Evolutionary conservation across 2,329 filamentous ascomycete species (phyloP).

Genomic region (Colletotrichum sp.): DNA sequence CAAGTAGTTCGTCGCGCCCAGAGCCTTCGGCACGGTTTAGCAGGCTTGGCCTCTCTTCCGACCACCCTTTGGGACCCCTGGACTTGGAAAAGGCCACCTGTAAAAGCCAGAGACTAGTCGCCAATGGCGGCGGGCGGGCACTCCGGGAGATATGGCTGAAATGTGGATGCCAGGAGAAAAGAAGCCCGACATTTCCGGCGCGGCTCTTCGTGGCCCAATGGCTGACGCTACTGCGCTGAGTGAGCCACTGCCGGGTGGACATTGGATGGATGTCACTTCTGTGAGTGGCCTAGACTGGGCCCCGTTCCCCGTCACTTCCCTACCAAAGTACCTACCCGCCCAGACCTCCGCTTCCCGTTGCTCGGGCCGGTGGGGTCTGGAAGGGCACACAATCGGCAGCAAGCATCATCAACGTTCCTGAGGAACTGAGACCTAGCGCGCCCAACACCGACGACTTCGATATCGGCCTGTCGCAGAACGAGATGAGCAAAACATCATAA

Average conservation of each 20-base stretch:
- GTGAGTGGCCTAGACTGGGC: neutral
- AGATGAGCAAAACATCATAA: neutral
- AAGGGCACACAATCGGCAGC: conserved; percentile 10
- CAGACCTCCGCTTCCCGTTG: neutral
- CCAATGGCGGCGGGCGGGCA: neutral
- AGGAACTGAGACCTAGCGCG: neutral
- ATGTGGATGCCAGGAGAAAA: neutral
- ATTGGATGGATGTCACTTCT: neutral
- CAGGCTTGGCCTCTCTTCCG: neutral
- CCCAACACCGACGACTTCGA: neutral
- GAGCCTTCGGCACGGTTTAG: neutral
- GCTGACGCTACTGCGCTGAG: neutral
- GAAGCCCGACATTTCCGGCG: neutral
- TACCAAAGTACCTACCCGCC: neutral
- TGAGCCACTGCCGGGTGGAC: neutral
- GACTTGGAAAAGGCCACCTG: conserved; percentile 16
- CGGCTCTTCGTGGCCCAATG: neutral
- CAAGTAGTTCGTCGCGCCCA: neutral
- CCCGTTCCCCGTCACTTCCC: neutral
- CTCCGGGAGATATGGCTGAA: neutral
- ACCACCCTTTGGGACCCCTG: neutral
- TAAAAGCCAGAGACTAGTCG: neutral
- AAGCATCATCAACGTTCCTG: neutral
- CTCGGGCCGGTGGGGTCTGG: neutral
- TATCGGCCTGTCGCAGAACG: neutral